Percentiles rank a stretch among this genome's conserved stretches.
Evolutionary conservation across 768 basidiomycete species (phyloP).

Genomic region (Hemileccinum impolitum): DNA sequence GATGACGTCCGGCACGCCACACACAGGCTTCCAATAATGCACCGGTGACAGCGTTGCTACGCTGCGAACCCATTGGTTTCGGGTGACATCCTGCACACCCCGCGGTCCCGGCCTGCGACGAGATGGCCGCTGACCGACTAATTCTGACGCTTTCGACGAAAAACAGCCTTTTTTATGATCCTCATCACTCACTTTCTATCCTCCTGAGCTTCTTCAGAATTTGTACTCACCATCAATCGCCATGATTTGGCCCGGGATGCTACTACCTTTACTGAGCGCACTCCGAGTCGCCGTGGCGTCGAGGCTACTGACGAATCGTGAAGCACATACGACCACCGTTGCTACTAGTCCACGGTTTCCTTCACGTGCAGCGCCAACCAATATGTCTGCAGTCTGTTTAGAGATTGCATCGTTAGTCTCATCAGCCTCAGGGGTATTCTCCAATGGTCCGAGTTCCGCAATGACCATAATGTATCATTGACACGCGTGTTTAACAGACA

Average conservation of each 20-base stretch:
- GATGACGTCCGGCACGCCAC: not conserved
- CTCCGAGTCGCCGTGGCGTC: conserved; percentile 11
- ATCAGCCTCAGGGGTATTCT: conserved; percentile 20
- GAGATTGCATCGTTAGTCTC: conserved; percentile 23
- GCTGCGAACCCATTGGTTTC: not conserved
- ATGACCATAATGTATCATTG: conserved; percentile 3
- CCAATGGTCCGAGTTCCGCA: conserved; percentile 13
- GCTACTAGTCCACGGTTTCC: not conserved
- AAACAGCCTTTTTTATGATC: conserved; percentile 7
- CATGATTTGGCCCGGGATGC: conserved; percentile 5
- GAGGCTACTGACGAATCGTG: conserved; percentile 5
- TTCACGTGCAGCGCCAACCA: not conserved
- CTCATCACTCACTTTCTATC: conserved; percentile 2
- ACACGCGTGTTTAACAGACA: conserved; percentile 14
- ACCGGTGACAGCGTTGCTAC: not conserved
- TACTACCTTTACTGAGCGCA: conserved; percentile 5
- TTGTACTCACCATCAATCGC: not conserved
- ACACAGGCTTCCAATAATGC: not conserved
- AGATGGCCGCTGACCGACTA: conserved; percentile 5
- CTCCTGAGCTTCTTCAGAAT: conserved; percentile 5
- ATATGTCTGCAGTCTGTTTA: conserved; percentile 13
- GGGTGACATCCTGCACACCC: not conserved
- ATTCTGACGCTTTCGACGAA: conserved; percentile 5
- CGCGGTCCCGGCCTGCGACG: not conserved
- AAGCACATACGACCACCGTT: not conserved